Base-by-base conservation (phyloP, 257 asterid genomes). In the Voacanga thouarsii region DNA sequence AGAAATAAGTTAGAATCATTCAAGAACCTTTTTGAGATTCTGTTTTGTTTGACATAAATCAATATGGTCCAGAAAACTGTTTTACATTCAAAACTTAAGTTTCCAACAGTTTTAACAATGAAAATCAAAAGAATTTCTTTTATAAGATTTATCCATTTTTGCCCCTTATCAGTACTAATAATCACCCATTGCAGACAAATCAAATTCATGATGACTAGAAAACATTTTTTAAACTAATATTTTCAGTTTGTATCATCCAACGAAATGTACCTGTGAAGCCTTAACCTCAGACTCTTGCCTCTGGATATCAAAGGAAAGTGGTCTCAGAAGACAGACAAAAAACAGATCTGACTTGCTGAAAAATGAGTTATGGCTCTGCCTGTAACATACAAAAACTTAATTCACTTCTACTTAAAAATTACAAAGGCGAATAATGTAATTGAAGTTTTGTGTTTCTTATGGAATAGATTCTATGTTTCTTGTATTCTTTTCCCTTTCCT, bases 331-430 rank as follows among this genome's bases (percentile, higher is more conserved):
- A 90, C 98, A 93, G 79, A 93, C 83, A 28, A 93, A 93, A 83
- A 93, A 93, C 76, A 93, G 75, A 88, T 93, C 97, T 26, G 97
- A 93, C 80, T 93, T 93, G 74, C 85, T 92, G 66, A 93, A 92
- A 83, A 83, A 93, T 28, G 98, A 86, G 77, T 82, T 85, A 87
- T 90, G 96, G 80, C 93, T 91, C 80, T 92, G 98, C 75, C 98
- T 91, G 93, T 59, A 55, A 60, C 19, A 56, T 71, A 74, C 57
- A 67, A 28, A 64, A 72, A 77, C 66, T 71, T 33, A 67, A 71
- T 51, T 6, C 51, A n/a, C 8, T 43, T 47, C 15, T 49, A 75
- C 21, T 51, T 51, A 12, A 44, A 0, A 60, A 24, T 49, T 21
- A 28, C 12, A 33, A 16, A 33, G 11, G 33, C 44, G 12, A 63